A percentile compares a stretch with the other conserved stretches of the same genome.
Evolutionary conservation across 345 rosid genomes (phyloP).

Genomic region (Moricandia moricandioides): DNA sequence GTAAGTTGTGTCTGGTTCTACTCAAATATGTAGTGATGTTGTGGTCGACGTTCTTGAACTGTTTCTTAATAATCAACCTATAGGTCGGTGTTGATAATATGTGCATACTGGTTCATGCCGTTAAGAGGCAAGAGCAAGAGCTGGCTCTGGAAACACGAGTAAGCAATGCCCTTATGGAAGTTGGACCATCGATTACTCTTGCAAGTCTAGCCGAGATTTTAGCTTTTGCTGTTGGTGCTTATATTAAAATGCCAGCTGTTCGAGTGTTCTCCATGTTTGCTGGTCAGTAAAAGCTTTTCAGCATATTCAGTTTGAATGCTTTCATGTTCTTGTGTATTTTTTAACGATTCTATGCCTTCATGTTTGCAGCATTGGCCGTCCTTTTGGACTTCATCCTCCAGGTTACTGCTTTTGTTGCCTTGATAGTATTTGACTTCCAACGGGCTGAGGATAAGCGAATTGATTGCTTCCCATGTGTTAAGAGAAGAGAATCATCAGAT

Average conservation of each 20-base stretch:
- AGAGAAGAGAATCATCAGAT: conserved; percentile 47
- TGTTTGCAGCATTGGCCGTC: conserved; percentile 85
- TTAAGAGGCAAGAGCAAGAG: conserved; percentile 82
- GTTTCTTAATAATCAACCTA: conserved; percentile 11
- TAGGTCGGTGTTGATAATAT: conserved; percentile 99
- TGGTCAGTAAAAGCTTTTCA: conserved; percentile 45
- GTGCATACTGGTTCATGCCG: conserved; percentile 97
- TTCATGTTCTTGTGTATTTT: neutral
- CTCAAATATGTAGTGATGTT: neutral
- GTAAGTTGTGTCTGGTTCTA: conserved; percentile 51
- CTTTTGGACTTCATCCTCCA: conserved; percentile 93
- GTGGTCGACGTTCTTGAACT: neutral
- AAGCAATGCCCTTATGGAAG: conserved; percentile 96
- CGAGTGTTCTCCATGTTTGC: conserved; percentile 99
- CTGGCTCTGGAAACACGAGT: conserved; percentile 72
- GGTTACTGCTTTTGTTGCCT: conserved; percentile 95
- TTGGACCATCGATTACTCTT: conserved; percentile 97
- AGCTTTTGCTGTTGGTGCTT: conserved; percentile 97
- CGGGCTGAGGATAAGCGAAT: conserved; percentile 72
- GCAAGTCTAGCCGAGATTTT: conserved; percentile 91
- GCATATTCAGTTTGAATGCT: neutral
- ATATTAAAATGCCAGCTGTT: conserved; percentile 96
- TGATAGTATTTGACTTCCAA: conserved; percentile 82
- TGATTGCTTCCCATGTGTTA: conserved; percentile 91
- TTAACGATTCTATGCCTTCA: conserved; percentile 24